These are phyloP conservation scores for Tardiomyces blankii DNA, from an alignment of 1,139 yeast genomes.

Conservation along the genomic window DNA sequence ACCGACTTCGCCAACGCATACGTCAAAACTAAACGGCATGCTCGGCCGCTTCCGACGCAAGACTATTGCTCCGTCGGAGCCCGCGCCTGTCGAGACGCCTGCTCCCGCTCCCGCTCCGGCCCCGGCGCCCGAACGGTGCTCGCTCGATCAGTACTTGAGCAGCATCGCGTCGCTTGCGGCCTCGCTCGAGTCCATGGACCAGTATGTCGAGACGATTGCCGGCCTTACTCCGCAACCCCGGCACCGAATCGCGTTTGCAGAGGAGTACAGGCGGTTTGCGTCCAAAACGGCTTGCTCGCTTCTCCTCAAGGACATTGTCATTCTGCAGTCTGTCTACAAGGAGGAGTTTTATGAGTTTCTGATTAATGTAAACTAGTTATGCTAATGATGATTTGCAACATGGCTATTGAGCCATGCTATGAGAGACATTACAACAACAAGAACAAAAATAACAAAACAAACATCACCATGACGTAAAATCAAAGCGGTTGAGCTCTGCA, in stretches of 20 bases:
- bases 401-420: conserved; percentile 13
- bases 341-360: conserved; percentile 13
- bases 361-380: conserved; percentile 1
- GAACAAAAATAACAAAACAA: not conserved
- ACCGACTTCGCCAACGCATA: not conserved
- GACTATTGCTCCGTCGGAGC: conserved; percentile 8
- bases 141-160: conserved; percentile 8
- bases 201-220: conserved; percentile 4
- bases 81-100: conserved; percentile 1
- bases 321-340: conserved; percentile 12
- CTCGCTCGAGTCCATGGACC: conserved; percentile 9
- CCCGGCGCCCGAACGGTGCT: not conserved
- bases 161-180: conserved; percentile 9
- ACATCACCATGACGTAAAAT: conserved; percentile 42
- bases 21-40: not conserved
- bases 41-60: conserved; percentile 3
- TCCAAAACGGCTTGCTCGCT: conserved; percentile 14
- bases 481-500: conserved; percentile 64
- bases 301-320: conserved; percentile 14
- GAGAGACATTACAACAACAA: not conserved
- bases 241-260: conserved; percentile 10
- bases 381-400: not conserved
- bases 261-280: conserved; percentile 11
- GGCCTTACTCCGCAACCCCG: not conserved
- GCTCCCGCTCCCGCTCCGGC: conserved; percentile 4